Evolutionary conservation across 1,284 basidiomycete genomes (phyloP).

Genomic region (Sporisorium iseilematis-ciliati): DNA sequence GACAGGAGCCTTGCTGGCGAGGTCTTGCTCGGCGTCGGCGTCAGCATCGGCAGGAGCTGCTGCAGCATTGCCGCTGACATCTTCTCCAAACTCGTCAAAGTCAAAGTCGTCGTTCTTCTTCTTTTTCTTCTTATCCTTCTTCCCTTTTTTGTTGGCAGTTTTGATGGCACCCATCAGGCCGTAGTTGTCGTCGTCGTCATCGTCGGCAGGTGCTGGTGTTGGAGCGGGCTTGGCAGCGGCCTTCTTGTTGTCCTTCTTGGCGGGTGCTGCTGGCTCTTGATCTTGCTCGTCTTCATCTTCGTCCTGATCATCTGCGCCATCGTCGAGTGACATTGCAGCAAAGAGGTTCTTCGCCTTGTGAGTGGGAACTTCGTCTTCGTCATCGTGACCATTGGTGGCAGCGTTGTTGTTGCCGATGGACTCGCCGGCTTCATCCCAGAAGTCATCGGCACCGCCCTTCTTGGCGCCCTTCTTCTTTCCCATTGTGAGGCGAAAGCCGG

Average conservation of each 20-base stretch:
- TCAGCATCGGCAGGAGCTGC: slow-evolving; percentile 20
- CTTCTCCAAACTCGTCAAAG: slow-evolving; percentile 63
- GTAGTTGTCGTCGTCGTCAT: slow-evolving; percentile 58
- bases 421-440: slow-evolving; percentile 63
- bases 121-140: slow-evolving; percentile 63
- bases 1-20: slow-evolving; percentile 49
- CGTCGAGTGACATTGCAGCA: slow-evolving; percentile 49
- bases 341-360: slow-evolving; percentile 44
- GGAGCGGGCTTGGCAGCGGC: slow-evolving; percentile 21
- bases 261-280: slow-evolving; percentile 18
- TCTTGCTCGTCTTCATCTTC: slow-evolving; percentile 25
- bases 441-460: slow-evolving; percentile 62
- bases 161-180: slow-evolving; percentile 60
- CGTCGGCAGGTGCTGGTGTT: slow-evolving; percentile 29
- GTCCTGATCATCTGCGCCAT: slow-evolving; percentile 31
- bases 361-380: slow-evolving; percentile 23
- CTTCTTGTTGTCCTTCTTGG: slow-evolving; percentile 45
- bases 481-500: slow-evolving; percentile 42
- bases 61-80: slow-evolving; percentile 54
- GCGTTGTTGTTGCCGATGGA: slow-evolving; percentile 42
- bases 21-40: slow-evolving; percentile 25
- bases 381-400: slow-evolving; percentile 14
- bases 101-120: slow-evolving; percentile 65
- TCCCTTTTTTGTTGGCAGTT: slow-evolving; percentile 54
- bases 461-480: slow-evolving; percentile 65